phyloP scores from a whole-genome alignment of 495 filamentous ascomycete species.

The Parmelia sp. region DNA sequence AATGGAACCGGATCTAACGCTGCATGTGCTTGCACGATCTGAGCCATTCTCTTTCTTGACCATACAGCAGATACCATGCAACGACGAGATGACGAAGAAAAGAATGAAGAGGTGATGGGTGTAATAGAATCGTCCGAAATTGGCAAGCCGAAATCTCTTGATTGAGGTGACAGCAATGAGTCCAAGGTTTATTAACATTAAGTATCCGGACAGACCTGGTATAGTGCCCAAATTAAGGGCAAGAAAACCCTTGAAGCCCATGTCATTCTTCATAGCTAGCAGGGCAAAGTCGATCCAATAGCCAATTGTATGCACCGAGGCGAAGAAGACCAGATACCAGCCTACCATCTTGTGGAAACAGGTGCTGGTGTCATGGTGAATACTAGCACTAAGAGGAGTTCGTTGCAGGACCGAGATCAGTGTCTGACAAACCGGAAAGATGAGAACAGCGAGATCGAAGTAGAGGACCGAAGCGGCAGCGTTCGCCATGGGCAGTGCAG shows the following conservation, averaged over 20 bases:
- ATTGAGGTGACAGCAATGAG: constrained; percentile 63
- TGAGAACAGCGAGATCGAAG: constrained; percentile 66
- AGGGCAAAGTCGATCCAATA: constrained; percentile 78
- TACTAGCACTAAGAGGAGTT: constrained; percentile 69
- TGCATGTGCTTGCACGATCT: constrained; percentile 49
- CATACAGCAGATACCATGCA: constrained; percentile 77
- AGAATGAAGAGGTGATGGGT: constrained; percentile 71
- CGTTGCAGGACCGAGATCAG: constrained; percentile 68
- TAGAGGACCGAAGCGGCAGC: constrained; percentile 64
- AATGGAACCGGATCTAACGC: constrained; percentile 55
- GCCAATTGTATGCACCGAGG: constrained; percentile 71
- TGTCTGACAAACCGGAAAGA: constrained; percentile 75
- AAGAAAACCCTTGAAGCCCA: constrained; percentile 66
- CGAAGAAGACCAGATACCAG: constrained; percentile 77
- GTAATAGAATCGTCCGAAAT: constrained; percentile 78
- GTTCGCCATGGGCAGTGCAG: constrained; percentile 65
- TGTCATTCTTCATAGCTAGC: constrained; percentile 60
- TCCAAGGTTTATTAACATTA: constrained; percentile 65
- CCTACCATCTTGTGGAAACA: constrained; percentile 74
- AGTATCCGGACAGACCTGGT: constrained; percentile 72
- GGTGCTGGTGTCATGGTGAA: constrained; percentile 77
- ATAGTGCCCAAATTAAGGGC: constrained; percentile 64
- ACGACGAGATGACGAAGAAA: constrained; percentile 76
- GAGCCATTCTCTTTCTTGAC: constrained; percentile 68
- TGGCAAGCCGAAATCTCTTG: constrained; percentile 60